Base-by-base conservation (phyloP, 495 filamentous ascomycete species). In the Recurvomyces mirabilis region DNA sequence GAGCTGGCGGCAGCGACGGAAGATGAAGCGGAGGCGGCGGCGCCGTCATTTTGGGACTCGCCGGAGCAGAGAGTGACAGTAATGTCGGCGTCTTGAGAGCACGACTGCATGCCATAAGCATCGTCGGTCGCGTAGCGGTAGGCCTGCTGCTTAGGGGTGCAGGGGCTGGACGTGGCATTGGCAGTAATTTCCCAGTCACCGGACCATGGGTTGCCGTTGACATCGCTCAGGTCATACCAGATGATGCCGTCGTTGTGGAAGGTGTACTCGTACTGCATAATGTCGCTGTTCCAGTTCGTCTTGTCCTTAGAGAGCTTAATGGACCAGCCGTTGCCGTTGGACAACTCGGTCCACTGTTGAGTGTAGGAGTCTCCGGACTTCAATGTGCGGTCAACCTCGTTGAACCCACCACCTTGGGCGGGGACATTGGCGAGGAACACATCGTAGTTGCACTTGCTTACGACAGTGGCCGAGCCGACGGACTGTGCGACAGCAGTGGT, bases 221-320 rank as follows among this genome's bases (percentile, higher is more conserved):
- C 54, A 7, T 50, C 51, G 47, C 51, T 54, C 23, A 57, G 39
- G 45, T 57, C 54, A 34, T 48, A 57, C 54, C 54, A 57, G 41
- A 57, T 57, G 41, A 30, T 51, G 37, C 47, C 54, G 22, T 54
- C 51, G 42, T 52, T 35, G 33, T 54, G 51, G 34, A 47, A 57
- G 38, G 54, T 57, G 39, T 50, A 54, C 43, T 57, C 54, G 36
- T 54, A 57, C 33, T 57, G 54, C 38, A 57, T 38, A 47, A 57
- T 48, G 44, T 54, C 47, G 28, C 7, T 28, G 29, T 41, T 32
- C 11, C 19, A 6, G 12, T 1, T 35, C n/a, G n/a, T n/a, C n/a
- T n/a, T n/a, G 25, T 32, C 23, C 40, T 54, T 47, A 43, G 46
- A 47, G 3, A 57, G 39, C 51, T 57, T 57, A 51, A 57, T 54